Evolutionary conservation across 306 rosid genomes (phyloP).

Genomic region (Erythrophleum fordii): DNA sequence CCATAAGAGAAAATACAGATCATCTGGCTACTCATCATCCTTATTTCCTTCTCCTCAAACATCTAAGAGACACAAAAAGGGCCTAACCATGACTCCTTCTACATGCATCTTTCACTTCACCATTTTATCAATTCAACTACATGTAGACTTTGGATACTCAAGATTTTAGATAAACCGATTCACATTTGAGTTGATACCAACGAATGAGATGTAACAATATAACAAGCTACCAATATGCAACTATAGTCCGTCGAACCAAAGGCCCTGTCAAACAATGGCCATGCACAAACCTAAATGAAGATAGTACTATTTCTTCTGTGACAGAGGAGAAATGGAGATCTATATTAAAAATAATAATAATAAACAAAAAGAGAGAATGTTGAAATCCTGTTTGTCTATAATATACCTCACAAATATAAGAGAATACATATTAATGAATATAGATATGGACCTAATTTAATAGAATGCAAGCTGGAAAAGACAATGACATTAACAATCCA

Average conservation of each 20-base stretch:
- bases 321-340: background rate
- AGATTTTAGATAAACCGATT: background rate
- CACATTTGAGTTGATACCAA: background rate
- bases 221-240: background rate
- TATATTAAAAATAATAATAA: background rate
- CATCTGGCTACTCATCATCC: background rate
- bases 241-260: background rate
- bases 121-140: slow-evolving; percentile 6
- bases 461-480: background rate
- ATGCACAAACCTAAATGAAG: background rate
- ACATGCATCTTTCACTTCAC: background rate
- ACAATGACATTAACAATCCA: background rate
- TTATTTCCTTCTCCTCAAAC: background rate
- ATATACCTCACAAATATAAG: background rate
- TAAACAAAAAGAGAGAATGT: background rate
- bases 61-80: background rate
- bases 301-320: background rate
- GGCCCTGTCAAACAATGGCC: background rate
- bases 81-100: background rate
- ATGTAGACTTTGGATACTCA: background rate
- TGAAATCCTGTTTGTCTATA: background rate
- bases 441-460: background rate
- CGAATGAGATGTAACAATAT: background rate
- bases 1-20: background rate
- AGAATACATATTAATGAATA: background rate